A percentile compares a stretch with the other conserved stretches of the same genome.
phyloP scores from a whole-genome alignment of 495 filamentous ascomycete species.

The Lasiosphaeriaceae sp. region DNA sequence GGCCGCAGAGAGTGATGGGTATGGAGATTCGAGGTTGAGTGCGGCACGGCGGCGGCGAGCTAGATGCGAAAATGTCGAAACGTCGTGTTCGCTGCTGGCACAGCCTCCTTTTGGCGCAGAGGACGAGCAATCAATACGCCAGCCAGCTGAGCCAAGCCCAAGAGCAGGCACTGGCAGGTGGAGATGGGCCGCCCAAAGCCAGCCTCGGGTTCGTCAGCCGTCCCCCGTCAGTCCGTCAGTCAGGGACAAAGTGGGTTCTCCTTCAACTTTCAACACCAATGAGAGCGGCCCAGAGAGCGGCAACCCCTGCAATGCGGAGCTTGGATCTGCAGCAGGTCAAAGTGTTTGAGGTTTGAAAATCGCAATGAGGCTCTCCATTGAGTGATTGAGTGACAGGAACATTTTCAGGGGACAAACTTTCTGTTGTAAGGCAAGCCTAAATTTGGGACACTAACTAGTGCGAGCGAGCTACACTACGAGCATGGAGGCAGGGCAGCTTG shows the following conservation, averaged over 20 bases:
- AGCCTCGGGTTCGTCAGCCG: constrained; percentile 1
- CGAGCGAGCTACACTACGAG: no score
- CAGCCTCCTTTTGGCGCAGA: constrained; percentile 33
- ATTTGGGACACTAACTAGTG: background rate
- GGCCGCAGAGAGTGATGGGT: no score
- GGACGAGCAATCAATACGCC: no score
- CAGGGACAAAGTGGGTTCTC: no score
- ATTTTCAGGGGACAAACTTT: background rate
- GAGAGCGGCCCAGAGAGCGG: background rate
- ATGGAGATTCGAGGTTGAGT: background rate
- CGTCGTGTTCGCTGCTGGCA: constrained; percentile 21
- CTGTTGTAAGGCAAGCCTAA: no score
- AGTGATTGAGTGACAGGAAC: background rate
- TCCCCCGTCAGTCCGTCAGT: background rate
- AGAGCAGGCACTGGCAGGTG: background rate
- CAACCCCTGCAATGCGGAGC: background rate
- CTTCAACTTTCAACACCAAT: background rate
- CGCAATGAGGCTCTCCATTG: background rate
- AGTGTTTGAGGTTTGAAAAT: constrained; percentile 17
- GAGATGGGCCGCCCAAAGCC: background rate
- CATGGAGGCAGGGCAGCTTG: no score
- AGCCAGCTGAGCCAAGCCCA: background rate
- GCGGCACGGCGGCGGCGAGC: background rate
- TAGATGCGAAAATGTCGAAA: background rate
- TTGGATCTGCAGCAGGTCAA: constrained; percentile 2